Evolutionary conservation across 208 protist genomes (phyloP), one percentile per base, ranked within the genome.

Genomic region (Acanthamoeba healyi): DNA sequence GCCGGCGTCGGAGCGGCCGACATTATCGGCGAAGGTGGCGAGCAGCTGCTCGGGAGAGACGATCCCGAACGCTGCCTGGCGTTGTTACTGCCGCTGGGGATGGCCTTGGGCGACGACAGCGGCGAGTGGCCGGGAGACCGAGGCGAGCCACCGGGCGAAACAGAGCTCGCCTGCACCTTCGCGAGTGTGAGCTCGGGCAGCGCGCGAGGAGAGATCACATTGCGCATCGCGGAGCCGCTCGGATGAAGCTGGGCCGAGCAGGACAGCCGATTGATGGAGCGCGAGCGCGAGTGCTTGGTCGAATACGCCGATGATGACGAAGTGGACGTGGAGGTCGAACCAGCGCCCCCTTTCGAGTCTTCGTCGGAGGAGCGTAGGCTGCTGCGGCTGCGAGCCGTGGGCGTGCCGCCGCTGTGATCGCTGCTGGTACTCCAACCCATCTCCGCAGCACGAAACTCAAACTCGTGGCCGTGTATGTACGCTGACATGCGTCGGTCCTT

Each of bases 101-200:
- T 84, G 5, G 74, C 74, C 74, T 54, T 84, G 40, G 74, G 74
- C 67, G 67, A 42, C 44, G 74, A 84, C 17, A 26, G 74, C 19
- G 74, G 74, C 74, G 74, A 84, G 24, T 54, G 40, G 44, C 74
- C 40, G 26, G 74, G 42, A 9, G 74, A 44, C 38, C 15, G 12
- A 22, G 54, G 54, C 12, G 22, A 38, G 1, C 24, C 61, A 26
- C 17, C 5, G n/a, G 74, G 15, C 40, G 22, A n/a, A 40, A 40
- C 40, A 36, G 44, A 56, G 0, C 6, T 44, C 26, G 42, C 6
- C 74, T 24, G 74, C 42, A n/a, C 14, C 7, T 12, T 29, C 24
- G 74, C 49, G 15, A 84, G 36, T 15, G 74, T 19, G 6, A 74
- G 65, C 22, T 6, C 14, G 15, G 42, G 74, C 40, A 54, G 12